A percentile compares a stretch with the other conserved stretches of the same genome.
These are phyloP conservation scores for Trichophyton schoenleinii DNA, from an alignment of 2,329 filamentous ascomycete species.

Conservation along the genomic window DNA sequence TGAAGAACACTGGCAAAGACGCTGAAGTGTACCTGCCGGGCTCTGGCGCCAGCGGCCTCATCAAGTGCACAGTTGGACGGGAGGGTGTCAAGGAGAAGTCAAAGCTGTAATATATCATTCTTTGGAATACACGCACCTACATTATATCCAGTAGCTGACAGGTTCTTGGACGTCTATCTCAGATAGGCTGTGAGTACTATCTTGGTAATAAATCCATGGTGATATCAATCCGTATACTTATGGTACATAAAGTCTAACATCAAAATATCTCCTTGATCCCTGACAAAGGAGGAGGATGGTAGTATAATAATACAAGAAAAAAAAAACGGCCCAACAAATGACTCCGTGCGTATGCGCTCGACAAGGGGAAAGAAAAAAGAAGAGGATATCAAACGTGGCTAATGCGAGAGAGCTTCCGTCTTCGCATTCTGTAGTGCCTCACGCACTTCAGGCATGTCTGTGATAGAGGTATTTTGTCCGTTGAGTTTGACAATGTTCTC, in stretches of 20 bases:
- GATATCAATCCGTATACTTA: neutral
- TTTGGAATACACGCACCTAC: neutral
- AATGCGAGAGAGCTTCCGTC: constrained; percentile 8
- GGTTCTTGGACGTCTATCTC: neutral
- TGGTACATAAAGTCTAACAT: neutral
- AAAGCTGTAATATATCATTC: neutral
- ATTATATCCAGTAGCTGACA: neutral
- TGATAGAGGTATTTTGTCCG: constrained; percentile 36
- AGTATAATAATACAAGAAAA: constrained; percentile 4
- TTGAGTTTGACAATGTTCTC: constrained; percentile 67
- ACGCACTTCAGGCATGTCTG: constrained; percentile 24
- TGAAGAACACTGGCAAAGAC: constrained; percentile 90
- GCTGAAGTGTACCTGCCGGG: constrained; percentile 94
- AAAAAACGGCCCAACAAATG: neutral
- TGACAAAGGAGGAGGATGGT: neutral
- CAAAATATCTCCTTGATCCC: neutral
- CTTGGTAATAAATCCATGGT: neutral
- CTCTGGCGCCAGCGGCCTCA: constrained; percentile 84
- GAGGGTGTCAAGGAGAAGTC: constrained; percentile 6
- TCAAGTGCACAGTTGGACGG: constrained; percentile 68
- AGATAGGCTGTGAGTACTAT: neutral
- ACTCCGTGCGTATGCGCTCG: constrained; percentile 6
- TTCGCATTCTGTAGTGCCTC: constrained; percentile 26
- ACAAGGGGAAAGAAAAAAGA: constrained; percentile 10
- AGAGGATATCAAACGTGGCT: constrained; percentile 13